Evolutionary conservation across 768 basidiomycete species (phyloP).

Genomic region (Gloeopeniophorella convolvens): DNA sequence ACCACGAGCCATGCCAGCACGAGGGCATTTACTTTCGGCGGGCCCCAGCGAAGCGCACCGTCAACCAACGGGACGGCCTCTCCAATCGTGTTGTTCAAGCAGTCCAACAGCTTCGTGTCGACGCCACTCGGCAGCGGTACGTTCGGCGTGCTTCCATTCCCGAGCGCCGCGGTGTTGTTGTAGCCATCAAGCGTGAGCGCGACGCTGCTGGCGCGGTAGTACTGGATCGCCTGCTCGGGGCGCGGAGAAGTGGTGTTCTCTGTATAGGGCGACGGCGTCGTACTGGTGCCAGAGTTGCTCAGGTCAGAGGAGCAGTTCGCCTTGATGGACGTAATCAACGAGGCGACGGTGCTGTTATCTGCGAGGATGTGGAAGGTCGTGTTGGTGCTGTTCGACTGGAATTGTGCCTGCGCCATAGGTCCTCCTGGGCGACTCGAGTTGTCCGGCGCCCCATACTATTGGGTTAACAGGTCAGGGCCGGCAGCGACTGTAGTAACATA

Average conservation of each 20-base stretch:
- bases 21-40: not conserved
- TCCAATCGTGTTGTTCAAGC: slow-evolving; percentile 60
- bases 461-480: too few relatives aligned
- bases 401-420: slow-evolving; percentile 24
- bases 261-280: slow-evolving; percentile 11
- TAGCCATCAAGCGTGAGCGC: slow-evolving; percentile 26
- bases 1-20: not conserved
- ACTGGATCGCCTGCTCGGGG: slow-evolving; percentile 25
- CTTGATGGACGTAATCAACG: slow-evolving; percentile 27
- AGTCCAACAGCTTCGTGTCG: slow-evolving; percentile 44
- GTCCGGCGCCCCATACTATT: slow-evolving; percentile 31
- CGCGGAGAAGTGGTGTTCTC: slow-evolving; percentile 14
- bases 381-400: slow-evolving; percentile 26
- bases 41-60: slow-evolving; percentile 10
- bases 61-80: slow-evolving; percentile 49
- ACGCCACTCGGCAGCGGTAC: slow-evolving; percentile 48
- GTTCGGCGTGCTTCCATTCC: slow-evolving; percentile 11
- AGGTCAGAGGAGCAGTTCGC: slow-evolving; percentile 26
- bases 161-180: slow-evolving; percentile 25
- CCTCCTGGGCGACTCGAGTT: slow-evolving; percentile 34
- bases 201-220: slow-evolving; percentile 25
- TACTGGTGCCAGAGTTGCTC: slow-evolving; percentile 8
- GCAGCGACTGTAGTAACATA: not conserved
- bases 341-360: slow-evolving; percentile 29
- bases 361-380: slow-evolving; percentile 31